Evolutionary conservation across 768 basidiomycete species (phyloP), one percentile per base, ranked within the genome.

Genomic region (Lentinula aciculospora): DNA sequence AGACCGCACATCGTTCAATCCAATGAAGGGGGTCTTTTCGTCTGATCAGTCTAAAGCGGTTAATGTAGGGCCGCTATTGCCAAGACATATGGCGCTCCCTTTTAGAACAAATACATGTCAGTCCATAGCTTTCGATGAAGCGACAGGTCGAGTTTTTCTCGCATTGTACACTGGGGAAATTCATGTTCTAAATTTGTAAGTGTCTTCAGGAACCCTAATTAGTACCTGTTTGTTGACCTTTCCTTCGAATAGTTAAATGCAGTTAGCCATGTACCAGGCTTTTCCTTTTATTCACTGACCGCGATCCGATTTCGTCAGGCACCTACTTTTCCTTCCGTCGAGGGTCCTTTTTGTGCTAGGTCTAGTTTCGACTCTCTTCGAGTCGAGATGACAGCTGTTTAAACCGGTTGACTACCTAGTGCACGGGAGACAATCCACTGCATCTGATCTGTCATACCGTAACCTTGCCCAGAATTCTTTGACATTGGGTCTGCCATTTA

Each of bases 51-150:
- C 45, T 46, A 56, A 66, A 32, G 58, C 65, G 27, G 62, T 65
- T 49, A 32, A 53, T 25, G 69, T 76, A 12, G 71, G 69, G 27
- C 67, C 72, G 17, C 67, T 85, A 34, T 67, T 83, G 45, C 78
- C 80, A 0, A 66, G 71, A 9, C 71, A 80, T 60, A 70, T 78
- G 12, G 75, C 77, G 1, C 67, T 85, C 37, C 83, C 83, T 0
- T 83, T 86, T 55, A 72, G 76, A 60, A 72, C 77, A 17, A 68
- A 73, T 25, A 70, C 71, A 28, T 78, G 76, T 56, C 73, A 74
- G 34, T 74, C 75, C 0, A 66, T 85, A 28, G 75, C 75, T 3
- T 82, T 86, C 56, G 82, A 86, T 56, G 85, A 86, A 62, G 70
- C 75, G 4, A 76, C 75, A 2, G 82, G 84, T 31, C 71, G 74